phyloP scores from a whole-genome alignment of 2,329 filamentous ascomycete species.

The Aspergillus texensis region DNA sequence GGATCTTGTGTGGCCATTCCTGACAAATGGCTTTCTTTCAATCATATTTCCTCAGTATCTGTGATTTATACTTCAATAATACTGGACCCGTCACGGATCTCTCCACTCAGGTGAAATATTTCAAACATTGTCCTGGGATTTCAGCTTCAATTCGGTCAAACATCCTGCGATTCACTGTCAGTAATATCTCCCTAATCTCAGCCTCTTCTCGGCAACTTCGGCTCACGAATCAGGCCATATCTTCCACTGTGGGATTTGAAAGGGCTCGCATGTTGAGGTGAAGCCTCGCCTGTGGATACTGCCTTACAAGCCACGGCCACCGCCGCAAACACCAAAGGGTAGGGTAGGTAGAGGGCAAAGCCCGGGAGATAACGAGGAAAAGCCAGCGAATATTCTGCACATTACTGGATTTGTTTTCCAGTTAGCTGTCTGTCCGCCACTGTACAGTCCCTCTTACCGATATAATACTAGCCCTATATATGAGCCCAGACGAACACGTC shows the following conservation, averaged over 20 bases:
- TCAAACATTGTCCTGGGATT: neutral
- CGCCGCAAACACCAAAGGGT: neutral
- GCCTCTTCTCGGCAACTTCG: neutral
- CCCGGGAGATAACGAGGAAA: neutral
- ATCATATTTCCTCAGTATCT: neutral
- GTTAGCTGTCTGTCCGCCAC: neutral
- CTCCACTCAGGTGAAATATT: neutral
- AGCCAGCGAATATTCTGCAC: neutral
- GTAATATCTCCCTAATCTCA: neutral
- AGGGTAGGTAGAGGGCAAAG: neutral
- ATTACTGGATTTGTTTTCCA: neutral
- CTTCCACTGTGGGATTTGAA: neutral
- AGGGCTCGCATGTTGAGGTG: neutral
- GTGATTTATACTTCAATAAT: neutral
- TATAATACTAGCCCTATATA: neutral
- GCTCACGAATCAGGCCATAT: neutral
- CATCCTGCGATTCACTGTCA: neutral
- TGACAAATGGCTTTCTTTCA: neutral
- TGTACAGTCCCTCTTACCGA: neutral
- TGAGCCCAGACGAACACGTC: neutral
- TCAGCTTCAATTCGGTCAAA: neutral
- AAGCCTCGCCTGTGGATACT: neutral
- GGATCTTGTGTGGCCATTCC: neutral
- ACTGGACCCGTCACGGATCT: neutral
- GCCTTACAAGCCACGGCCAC: neutral